These are phyloP conservation scores for Micractinium conductrix DNA, from an alignment of 139 green algal species.

Conservation along the genomic window DNA sequence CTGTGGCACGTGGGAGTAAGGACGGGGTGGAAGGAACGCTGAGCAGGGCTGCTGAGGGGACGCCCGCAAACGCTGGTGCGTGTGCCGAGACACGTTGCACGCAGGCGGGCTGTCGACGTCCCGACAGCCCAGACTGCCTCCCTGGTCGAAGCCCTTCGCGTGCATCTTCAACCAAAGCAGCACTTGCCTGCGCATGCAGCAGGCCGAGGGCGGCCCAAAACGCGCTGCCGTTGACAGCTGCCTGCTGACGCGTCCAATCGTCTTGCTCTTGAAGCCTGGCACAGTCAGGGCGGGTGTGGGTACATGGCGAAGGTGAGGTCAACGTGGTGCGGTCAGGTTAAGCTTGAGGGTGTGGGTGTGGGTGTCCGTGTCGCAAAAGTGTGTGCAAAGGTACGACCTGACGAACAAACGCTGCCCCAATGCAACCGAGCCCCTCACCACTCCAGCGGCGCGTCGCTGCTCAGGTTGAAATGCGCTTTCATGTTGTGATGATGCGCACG, in stretches of 20 bases:
- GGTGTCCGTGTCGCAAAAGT: too few species aligned
- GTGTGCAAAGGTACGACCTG: too few species aligned
- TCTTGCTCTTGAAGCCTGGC: slow-evolving; percentile 63
- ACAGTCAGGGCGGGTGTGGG: too few species aligned
- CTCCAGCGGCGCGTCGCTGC: background rate
- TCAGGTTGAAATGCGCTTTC: slow-evolving; percentile 3
- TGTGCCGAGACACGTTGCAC: background rate
- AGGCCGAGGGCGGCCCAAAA: slow-evolving; percentile 55
- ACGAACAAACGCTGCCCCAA: too few species aligned
- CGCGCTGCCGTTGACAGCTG: background rate
- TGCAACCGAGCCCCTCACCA: slow-evolving; percentile 13
- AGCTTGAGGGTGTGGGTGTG: too few species aligned
- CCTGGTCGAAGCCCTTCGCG: too few species aligned
- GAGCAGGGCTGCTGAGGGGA: background rate
- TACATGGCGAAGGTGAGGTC: too few species aligned
- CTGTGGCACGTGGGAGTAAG: background rate
- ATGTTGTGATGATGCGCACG: slow-evolving; percentile 29
- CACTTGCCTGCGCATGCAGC: slow-evolving; percentile 50
- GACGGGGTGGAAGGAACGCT: background rate
- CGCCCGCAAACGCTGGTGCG: too few species aligned
- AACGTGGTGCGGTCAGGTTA: too few species aligned
- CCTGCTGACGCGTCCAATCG: slow-evolving; percentile 36
- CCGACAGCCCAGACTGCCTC: too few species aligned
- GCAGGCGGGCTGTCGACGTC: background rate
- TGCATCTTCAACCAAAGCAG: too few species aligned